Evolutionary conservation across 2,329 filamentous ascomycete genomes (phyloP).

Genomic region (Microsporum canis): DNA sequence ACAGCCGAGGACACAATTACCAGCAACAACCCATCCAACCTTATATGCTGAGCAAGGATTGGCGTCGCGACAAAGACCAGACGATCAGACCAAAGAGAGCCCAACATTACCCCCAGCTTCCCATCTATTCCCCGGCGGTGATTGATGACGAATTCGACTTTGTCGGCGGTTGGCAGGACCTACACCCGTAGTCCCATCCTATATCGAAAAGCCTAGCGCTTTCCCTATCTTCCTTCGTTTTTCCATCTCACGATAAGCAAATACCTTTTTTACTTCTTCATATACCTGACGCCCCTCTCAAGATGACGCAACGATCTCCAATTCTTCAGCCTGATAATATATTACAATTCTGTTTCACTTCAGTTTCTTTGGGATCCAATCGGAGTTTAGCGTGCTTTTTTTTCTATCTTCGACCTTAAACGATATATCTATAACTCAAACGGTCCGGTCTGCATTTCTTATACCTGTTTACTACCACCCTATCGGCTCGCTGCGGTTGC

Average conservation of each 20-base stretch:
- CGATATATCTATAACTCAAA: neutral
- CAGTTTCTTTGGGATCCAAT: conserved; percentile 4
- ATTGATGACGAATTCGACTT: conserved; percentile 60
- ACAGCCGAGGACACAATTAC: conserved; percentile 2
- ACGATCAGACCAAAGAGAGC: conserved; percentile 21
- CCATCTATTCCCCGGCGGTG: conserved; percentile 39
- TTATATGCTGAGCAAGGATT: conserved; percentile 34
- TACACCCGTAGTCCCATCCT: conserved; percentile 46
- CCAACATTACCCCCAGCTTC: conserved; percentile 17
- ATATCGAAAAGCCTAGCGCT: conserved; percentile 12
- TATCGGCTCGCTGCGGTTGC: conserved; percentile 2
- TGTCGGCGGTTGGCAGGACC: conserved; percentile 81
- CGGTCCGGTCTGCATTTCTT: conserved; percentile 2
- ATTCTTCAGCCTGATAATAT: conserved; percentile 9
- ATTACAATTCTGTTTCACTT: neutral
- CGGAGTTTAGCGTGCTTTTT: conserved; percentile 3
- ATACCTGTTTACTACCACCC: conserved; percentile 1
- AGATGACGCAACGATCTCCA: conserved; percentile 4
- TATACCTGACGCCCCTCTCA: conserved; percentile 6
- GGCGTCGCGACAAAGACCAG: conserved; percentile 34
- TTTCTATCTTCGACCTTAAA: neutral
- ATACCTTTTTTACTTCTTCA: neutral
- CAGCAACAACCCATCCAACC: conserved; percentile 25
- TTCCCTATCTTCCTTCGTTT: conserved; percentile 14
- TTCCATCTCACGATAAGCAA: conserved; percentile 4